Conservation (phyloP, 164 flowering plant genomes). For the Chloranthus sessilifolius region DNA sequence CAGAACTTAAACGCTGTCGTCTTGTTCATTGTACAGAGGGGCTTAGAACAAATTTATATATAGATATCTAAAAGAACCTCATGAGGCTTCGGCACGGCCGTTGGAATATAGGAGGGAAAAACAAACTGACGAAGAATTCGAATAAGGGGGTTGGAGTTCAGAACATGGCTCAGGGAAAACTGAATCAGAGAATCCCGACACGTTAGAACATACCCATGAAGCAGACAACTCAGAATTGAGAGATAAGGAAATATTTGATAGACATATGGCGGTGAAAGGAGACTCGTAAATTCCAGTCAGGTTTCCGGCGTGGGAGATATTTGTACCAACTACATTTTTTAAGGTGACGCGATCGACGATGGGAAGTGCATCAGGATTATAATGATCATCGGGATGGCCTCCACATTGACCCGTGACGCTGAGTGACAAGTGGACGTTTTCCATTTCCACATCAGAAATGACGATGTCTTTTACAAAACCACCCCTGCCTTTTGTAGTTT, state of each 20-base stretch:
- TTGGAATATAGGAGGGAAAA: conserved; percentile 16
- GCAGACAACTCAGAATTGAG: conserved; percentile 24
- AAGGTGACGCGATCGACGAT: conserved; percentile 36
- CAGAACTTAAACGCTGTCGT: background rate
- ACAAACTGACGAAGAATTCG: conserved; percentile 28
- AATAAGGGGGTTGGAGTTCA: conserved; percentile 19
- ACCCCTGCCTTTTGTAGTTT: conserved; percentile 54
- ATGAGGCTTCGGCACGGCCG: conserved; percentile 17
- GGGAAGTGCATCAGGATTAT: conserved; percentile 51
- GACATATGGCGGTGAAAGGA: conserved; percentile 56
- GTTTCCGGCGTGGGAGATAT: conserved; percentile 46
- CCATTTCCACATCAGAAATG: conserved; percentile 37
- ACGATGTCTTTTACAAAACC: conserved; percentile 44
- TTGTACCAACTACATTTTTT: conserved; percentile 40
- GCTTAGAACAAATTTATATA: background rate
- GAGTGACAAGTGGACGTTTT: conserved; percentile 39
- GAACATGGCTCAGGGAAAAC: conserved; percentile 47
- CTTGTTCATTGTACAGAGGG: conserved; percentile 14
- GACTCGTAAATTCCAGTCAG: conserved; percentile 48
- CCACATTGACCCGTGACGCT: conserved; percentile 34
- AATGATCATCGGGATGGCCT: conserved; percentile 54
- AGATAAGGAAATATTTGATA: conserved; percentile 45
- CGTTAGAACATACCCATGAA: conserved; percentile 60
- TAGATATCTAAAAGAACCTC: conserved; percentile 1
- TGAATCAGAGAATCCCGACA: conserved; percentile 37